These are phyloP conservation scores for Platanus orientalis DNA, from an alignment of 164 flowering plant genomes.

Conservation along the genomic window DNA sequence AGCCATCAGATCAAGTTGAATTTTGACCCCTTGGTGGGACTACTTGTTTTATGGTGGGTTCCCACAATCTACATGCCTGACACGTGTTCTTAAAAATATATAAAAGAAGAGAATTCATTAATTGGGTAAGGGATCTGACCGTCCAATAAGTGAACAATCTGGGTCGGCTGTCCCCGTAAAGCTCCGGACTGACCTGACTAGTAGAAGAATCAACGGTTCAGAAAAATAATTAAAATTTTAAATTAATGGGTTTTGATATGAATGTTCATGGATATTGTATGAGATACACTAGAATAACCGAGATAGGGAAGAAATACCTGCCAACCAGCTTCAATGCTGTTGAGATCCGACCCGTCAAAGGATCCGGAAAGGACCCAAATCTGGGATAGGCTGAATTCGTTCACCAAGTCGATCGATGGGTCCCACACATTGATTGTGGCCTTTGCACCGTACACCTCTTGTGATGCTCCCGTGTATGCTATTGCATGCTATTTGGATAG, in stretches of 20 bases:
- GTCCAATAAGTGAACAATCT: slow-evolving; percentile 99
- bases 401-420: slow-evolving; percentile 62
- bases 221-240: slow-evolving; percentile 11
- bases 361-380: slow-evolving; percentile 88
- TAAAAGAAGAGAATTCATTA: not conserved
- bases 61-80: no score
- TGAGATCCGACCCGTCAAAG: slow-evolving; percentile 88
- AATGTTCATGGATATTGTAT: not conserved
- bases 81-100: no score
- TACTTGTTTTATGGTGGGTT: no score
- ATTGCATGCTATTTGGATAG: slow-evolving; percentile 66
- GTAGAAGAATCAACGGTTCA: slow-evolving; percentile 67
- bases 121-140: slow-evolving; percentile 47
- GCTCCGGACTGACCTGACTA: slow-evolving; percentile 99
- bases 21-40: no score
- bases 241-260: not conserved
- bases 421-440: slow-evolving; percentile 98
- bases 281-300: no score
- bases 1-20: no score
- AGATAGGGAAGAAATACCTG: slow-evolving; percentile 79
- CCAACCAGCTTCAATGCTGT: slow-evolving; percentile 99
- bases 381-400: slow-evolving; percentile 93
- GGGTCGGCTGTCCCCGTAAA: slow-evolving; percentile 96
- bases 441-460: slow-evolving; percentile 76
- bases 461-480: slow-evolving; percentile 67